Base-by-base conservation (phyloP, 31 red algal species). In the Bonnemaisonia californica region DNA sequence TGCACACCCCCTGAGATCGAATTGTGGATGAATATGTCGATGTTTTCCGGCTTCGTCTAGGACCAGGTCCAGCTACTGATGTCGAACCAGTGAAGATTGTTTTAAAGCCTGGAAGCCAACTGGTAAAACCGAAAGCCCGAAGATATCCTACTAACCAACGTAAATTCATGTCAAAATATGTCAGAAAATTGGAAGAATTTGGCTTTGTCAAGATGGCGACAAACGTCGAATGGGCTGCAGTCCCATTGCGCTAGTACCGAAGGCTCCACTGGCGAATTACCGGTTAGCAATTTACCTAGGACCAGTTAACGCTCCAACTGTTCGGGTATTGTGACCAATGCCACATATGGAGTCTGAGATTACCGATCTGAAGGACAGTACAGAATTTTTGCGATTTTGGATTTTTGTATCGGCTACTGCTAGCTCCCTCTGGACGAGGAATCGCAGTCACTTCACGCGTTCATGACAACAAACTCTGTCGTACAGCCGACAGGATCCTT, bases 371-470 rank as follows among this genome's bases (percentile, higher is more conserved):
- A 1, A 13, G 16, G 74, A 26, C 11, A 77, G 74, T n/a, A n/a
- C 37, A 12, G 11, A 0, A 0, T 29, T 22, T 77, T 60, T 58
- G 74, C 74, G 9, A 37, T 4, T 3, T 32, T 77, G 3, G 57
- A 77, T 32, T 77, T 77, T 45, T 3, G 3, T 4, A 2, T 19
- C 3, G 74, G 74, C 26, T 77, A 77, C 54, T 74, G 70, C 39
- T 41, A 74, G 22, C 35, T 74, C 3, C 41, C 74, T 34, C 26
- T 77, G 3, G 3, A 59, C 5, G 57, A 77, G 34, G 74, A 57
- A 18, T 3, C 27, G 2, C 45, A 77, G 26, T 18, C 2, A 18
- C 2, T 22, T 5, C 74, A 11, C 32, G 41, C 30, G 19, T 77
- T 77, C 32, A 59, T 77, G 8, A 59, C 51, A 12, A 24, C 23